Conservation (phyloP, 78 protist species). For the Dictyostelium capitatum region DNA sequence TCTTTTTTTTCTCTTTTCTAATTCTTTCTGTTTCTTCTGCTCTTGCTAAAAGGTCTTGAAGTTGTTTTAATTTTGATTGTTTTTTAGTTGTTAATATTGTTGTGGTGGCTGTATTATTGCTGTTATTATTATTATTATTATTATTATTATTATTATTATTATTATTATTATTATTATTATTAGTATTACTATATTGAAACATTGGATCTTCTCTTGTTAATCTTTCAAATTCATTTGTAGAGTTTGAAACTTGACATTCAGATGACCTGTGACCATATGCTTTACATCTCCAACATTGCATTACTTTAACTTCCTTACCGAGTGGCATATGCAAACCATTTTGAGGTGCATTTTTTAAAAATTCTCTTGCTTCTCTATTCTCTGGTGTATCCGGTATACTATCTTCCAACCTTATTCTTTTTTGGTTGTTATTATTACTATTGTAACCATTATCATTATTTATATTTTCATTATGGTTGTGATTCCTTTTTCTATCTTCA, state of each 20-base stretch:
- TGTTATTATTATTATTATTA: background rate
- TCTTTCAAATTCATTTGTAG: conserved; percentile 1
- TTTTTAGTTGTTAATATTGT: background rate
- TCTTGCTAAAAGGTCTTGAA: conserved; percentile 29
- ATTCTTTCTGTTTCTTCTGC: conserved; percentile 49
- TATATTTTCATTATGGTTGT: background rate
- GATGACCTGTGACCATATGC: conserved; percentile 51
- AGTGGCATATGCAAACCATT: conserved; percentile 81
- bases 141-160: background rate
- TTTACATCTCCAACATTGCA: conserved; percentile 81
- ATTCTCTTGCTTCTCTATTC: conserved; percentile 56
- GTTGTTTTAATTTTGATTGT: conserved; percentile 5
- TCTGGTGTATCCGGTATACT: conserved; percentile 74
- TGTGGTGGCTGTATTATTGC: background rate
- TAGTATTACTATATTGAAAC: conserved; percentile 4
- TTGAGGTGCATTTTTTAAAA: conserved; percentile 65
- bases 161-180: conserved; percentile 3
- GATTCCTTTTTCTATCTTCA: background rate
- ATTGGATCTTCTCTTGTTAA: conserved; percentile 44
- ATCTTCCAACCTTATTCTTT: conserved; percentile 8
- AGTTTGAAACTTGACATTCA: conserved; percentile 45
- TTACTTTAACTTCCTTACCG: conserved; percentile 72
- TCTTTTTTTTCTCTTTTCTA: conserved; percentile 39
- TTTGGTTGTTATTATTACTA: background rate
- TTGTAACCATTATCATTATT: background rate